These are phyloP conservation scores for Cocos nucifera DNA, from an alignment of 176 grass and related monocot species.

Conservation along the genomic window DNA sequence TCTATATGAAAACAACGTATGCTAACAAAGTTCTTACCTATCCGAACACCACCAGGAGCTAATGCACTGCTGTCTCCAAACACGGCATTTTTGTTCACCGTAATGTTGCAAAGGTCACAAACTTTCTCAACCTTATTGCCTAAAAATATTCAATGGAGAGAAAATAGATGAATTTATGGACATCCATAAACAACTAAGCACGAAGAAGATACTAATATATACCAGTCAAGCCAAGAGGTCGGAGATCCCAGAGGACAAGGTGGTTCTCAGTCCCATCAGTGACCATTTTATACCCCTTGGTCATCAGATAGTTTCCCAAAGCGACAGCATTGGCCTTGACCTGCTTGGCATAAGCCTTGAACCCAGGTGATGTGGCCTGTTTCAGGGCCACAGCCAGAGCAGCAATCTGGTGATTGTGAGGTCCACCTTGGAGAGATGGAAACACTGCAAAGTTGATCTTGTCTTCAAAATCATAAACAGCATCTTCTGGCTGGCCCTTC, in stretches of 20 bases:
- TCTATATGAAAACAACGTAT: no score
- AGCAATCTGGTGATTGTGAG: constrained; percentile 13
- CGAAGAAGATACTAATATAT: background rate
- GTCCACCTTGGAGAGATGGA: constrained; percentile 3
- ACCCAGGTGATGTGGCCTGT: background rate
- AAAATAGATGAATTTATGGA: background rate
- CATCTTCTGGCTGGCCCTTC: constrained; percentile 8
- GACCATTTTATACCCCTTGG: background rate
- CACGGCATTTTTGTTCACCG: constrained; percentile 3
- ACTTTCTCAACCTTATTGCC: constrained; percentile 8
- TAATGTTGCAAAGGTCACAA: constrained; percentile 5
- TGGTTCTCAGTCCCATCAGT: constrained; percentile 8
- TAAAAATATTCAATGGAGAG: background rate
- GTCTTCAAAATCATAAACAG: constrained; percentile 7
- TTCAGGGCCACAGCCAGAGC: constrained; percentile 3
- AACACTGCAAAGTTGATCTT: constrained; percentile 11
- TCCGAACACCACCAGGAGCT: constrained; percentile 3
- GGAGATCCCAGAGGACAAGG: constrained; percentile 5
- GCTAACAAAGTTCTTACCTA: background rate
- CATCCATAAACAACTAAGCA: background rate
- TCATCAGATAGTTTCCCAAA: constrained; percentile 7
- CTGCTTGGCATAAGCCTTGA: constrained; percentile 2
- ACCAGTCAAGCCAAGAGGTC: constrained; percentile 4
- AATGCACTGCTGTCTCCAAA: constrained; percentile 9
- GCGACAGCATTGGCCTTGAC: background rate